Percentiles rank a stretch among this genome's conserved stretches.
phyloP scores from a whole-genome alignment of 2,329 filamentous ascomycete species.

The Talaromyces sp. region DNA sequence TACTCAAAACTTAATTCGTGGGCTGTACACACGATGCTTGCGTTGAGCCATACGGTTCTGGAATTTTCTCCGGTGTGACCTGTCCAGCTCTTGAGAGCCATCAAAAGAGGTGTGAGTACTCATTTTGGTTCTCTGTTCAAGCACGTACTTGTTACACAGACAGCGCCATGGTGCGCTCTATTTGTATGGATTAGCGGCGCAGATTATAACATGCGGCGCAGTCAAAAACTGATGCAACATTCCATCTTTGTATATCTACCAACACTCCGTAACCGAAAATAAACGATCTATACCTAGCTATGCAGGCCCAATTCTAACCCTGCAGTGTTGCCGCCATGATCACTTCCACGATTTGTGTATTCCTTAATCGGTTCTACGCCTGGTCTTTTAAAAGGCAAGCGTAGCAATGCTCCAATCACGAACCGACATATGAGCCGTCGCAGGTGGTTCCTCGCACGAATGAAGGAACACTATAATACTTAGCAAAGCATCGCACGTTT shows the following conservation, averaged over 20 bases:
- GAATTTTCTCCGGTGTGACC: neutral
- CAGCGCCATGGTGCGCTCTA: neutral
- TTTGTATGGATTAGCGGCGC: neutral
- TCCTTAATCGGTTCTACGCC: neutral
- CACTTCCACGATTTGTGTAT: neutral
- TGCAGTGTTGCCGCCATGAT: neutral
- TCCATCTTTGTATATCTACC: neutral
- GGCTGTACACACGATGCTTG: neutral
- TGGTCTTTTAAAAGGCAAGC: neutral
- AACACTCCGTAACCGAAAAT: neutral
- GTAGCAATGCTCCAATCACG: neutral
- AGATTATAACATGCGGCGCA: neutral
- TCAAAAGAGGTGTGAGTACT: neutral
- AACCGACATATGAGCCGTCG: neutral
- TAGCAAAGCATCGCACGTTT: neutral
- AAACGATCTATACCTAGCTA: neutral
- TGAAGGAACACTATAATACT: neutral
- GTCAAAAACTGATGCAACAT: neutral
- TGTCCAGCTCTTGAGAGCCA: neutral
- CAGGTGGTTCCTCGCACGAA: neutral
- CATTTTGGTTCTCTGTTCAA: neutral
- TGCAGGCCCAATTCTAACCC: neutral
- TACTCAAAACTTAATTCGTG: neutral
- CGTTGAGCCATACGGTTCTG: constrained; percentile 1
- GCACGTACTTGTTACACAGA: neutral